A percentile compares a stretch with the other conserved stretches of the same genome.
Conservation (phyloP, 495 filamentous ascomycete species). For the Penicillium atrosanguineum region DNA sequence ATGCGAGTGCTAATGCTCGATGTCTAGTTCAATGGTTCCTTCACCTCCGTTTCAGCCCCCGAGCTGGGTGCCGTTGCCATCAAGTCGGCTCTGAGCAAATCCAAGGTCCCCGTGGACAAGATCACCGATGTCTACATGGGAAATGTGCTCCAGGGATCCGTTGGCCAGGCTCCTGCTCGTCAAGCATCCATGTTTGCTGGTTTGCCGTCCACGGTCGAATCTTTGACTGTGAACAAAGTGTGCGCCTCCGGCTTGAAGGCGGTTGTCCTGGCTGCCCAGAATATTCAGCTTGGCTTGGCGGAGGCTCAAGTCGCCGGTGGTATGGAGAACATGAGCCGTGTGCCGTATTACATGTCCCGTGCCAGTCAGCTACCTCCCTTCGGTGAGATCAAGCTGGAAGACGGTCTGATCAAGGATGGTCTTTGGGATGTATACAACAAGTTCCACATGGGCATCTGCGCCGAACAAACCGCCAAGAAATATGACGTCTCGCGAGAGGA, state of each 20-base stretch:
- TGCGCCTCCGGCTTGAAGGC: slow-evolving; percentile 94
- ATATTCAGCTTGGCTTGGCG: slow-evolving; percentile 85
- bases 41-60: slow-evolving; percentile 76
- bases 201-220: slow-evolving; percentile 72
- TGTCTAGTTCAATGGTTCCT: slow-evolving; percentile 85
- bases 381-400: slow-evolving; percentile 80
- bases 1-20: not conserved
- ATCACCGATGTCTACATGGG: slow-evolving; percentile 96
- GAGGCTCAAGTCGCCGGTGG: slow-evolving; percentile 89
- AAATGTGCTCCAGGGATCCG: slow-evolving; percentile 81
- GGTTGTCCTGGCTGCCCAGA: slow-evolving; percentile 84
- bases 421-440: slow-evolving; percentile 96
- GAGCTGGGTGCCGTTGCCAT: slow-evolving; percentile 85
- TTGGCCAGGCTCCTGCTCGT: slow-evolving; percentile 88
- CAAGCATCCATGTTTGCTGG: slow-evolving; percentile 90
- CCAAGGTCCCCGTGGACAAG: slow-evolving; percentile 68
- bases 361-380: slow-evolving; percentile 74
- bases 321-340: slow-evolving; percentile 95
- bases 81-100: slow-evolving; percentile 81
- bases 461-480: slow-evolving; percentile 93
- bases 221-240: slow-evolving; percentile 94
- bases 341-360: slow-evolving; percentile 86
- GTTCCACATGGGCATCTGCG: slow-evolving; percentile 96
- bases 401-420: slow-evolving; percentile 92
- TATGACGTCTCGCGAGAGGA: slow-evolving; percentile 72